phyloP scores from a whole-genome alignment of 495 filamentous ascomycete genomes.

The Amphirosellinia nigrospora region DNA sequence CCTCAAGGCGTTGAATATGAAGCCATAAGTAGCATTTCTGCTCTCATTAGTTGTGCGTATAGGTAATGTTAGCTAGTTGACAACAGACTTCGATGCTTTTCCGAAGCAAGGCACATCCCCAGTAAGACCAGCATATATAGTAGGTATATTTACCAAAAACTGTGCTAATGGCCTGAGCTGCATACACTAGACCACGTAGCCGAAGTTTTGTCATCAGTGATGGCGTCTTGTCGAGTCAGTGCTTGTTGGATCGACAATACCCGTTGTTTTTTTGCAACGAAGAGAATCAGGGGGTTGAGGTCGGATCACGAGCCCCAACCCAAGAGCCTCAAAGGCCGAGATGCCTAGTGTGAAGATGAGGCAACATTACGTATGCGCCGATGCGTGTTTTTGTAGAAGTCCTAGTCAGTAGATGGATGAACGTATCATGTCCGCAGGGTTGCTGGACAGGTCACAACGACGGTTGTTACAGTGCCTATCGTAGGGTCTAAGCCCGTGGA shows the following conservation, averaged over 20 bases:
- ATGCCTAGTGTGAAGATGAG: neutral
- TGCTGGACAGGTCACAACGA: neutral
- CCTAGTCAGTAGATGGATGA: neutral
- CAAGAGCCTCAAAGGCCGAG: neutral
- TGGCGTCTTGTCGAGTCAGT: neutral
- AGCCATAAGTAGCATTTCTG: neutral
- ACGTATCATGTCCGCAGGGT: neutral
- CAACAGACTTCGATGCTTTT: neutral
- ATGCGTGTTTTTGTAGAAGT: neutral
- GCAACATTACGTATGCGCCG: neutral
- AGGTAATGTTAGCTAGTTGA: neutral
- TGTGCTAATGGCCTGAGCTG: too few species aligned
- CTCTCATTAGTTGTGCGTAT: neutral
- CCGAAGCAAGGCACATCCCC: neutral
- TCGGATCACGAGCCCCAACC: neutral
- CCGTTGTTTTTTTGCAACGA: neutral
- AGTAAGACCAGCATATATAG: neutral
- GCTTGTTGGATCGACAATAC: constrained; percentile 9
- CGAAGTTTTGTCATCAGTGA: neutral
- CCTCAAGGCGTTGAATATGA: neutral
- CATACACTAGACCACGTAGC: too few species aligned
- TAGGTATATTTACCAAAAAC: too few species aligned
- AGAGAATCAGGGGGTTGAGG: neutral
- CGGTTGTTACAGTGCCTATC: neutral
- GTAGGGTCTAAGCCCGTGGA: neutral